Percentiles rank a stretch among this genome's conserved stretches.
These are phyloP conservation scores for Moelleriella libera DNA, from an alignment of 2,329 filamentous ascomycete genomes.

Conservation along the genomic window DNA sequence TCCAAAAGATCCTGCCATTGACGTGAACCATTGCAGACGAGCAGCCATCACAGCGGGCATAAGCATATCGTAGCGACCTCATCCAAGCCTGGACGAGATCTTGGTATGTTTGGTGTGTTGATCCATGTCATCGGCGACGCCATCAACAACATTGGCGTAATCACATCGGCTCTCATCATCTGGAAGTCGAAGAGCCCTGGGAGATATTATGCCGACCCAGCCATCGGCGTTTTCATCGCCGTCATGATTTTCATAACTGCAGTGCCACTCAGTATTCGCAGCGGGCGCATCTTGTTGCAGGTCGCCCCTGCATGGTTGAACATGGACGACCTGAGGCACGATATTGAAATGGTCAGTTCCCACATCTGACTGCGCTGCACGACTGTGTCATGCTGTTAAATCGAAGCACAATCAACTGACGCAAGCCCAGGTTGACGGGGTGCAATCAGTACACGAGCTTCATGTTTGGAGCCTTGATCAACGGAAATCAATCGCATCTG, in stretches of 20 bases:
- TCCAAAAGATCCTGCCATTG: not conserved
- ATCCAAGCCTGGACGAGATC: slow-evolving; percentile 32
- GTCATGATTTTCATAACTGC: slow-evolving; percentile 57
- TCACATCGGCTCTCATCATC: slow-evolving; percentile 53
- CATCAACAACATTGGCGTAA: slow-evolving; percentile 64
- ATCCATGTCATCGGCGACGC: slow-evolving; percentile 61
- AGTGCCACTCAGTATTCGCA: slow-evolving; percentile 45
- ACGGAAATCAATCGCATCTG: slow-evolving; percentile 53
- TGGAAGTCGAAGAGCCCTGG: slow-evolving; percentile 45
- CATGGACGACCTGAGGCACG: slow-evolving; percentile 49
- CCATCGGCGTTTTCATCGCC: slow-evolving; percentile 52
- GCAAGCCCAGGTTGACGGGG: slow-evolving; percentile 42
- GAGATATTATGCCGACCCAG: slow-evolving; percentile 60
- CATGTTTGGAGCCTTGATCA: slow-evolving; percentile 65
- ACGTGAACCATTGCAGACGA: not conserved
- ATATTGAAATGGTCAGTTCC: slow-evolving; percentile 44
- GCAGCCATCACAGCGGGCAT: slow-evolving; percentile 30
- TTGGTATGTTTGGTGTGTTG: slow-evolving; percentile 59
- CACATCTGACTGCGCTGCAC: not conserved
- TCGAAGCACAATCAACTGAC: not conserved
- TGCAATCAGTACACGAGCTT: slow-evolving; percentile 55
- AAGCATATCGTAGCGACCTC: slow-evolving; percentile 24
- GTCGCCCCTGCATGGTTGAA: slow-evolving; percentile 47
- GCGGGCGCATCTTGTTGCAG: slow-evolving; percentile 53
- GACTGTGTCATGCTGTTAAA: no score